Evolutionary conservation across 139 green algal genomes (phyloP).

Genomic region (Pycnococcus provasolii): DNA sequence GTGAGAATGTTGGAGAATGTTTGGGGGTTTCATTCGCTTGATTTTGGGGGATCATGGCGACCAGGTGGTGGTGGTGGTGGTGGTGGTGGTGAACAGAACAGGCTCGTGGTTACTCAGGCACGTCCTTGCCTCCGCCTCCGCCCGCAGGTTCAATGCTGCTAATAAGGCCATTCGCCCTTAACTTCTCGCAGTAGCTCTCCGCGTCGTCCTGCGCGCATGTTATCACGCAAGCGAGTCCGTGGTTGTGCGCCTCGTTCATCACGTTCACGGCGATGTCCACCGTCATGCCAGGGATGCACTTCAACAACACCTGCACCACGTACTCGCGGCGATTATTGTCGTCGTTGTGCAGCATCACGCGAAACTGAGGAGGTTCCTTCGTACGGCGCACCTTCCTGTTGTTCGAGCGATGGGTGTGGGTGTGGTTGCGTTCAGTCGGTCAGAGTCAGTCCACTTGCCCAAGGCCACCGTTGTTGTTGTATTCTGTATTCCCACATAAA

Average conservation of each 20-base stretch:
- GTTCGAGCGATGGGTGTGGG: not conserved
- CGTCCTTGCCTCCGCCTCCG: too few relatives aligned
- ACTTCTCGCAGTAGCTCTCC: conserved; percentile 66
- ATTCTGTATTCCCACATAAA: conserved; percentile 19
- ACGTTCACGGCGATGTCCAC: conserved; percentile 76
- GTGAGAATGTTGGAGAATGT: too few relatives aligned
- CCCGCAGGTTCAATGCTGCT: conserved; percentile 60
- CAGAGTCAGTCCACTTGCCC: too few relatives aligned
- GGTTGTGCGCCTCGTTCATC: conserved; percentile 78
- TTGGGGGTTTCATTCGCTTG: too few relatives aligned
- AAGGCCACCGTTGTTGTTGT: not conserved
- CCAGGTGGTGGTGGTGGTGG: too few relatives aligned
- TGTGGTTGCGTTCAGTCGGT: too few relatives aligned
- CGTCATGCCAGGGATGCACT: conserved; percentile 54
- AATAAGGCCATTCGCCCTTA: conserved; percentile 76
- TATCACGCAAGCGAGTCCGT: conserved; percentile 67
- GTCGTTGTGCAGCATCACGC: conserved; percentile 85
- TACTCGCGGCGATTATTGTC: conserved; percentile 85
- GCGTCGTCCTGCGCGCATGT: conserved; percentile 70
- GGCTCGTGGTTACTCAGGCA: too few relatives aligned
- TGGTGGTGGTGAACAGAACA: too few relatives aligned
- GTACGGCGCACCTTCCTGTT: conserved; percentile 39
- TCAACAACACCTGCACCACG: conserved; percentile 80
- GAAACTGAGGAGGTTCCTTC: conserved; percentile 48
- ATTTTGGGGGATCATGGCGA: too few relatives aligned